Evolutionary conservation across 2,329 filamentous ascomycete genomes (phyloP), one percentile per base, ranked within the genome.

Genomic region (Epichloe bromicola): DNA sequence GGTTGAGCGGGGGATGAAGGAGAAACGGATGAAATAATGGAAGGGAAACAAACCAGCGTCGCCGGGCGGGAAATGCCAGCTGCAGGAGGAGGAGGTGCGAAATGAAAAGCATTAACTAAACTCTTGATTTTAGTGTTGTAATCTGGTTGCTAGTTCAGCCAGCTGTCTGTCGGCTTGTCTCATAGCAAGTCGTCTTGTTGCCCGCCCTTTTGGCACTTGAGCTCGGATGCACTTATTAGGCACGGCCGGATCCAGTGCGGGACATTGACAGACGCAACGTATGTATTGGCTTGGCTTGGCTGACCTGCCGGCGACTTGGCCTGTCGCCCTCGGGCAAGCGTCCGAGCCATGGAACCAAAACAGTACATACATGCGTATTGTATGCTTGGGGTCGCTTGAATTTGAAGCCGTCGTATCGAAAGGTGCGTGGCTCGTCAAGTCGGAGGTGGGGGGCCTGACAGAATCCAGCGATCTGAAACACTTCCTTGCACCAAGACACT

Each of bases 381-480:
- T 11, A 30, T 30, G 26, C 26, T 30, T 30, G 30, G 30, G 1
- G 30, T 30, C 30, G 10, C 30, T 30, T 30, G 30, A 11, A 11
- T 11, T 1, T 30, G 30, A 30, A 30, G 30, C 7, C 7, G 30
- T 30, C 30, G 30, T 11, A 30, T 23, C 34, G n/a, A 26, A 8
- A 10, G 36, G n/a, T 19, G 36, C 46, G n/a, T 17, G 19, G 37
- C 37, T 40, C 38, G 19, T 37, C 30, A 30, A 30, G 30, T 30
- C 30, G 30, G 30, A 30, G 30, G 30, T 30, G 30, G 30, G 23
- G 34, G 3, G 36, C 33, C 45, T 19, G n/a, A 49, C 5, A 14
- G 12, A 5, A 39, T 34, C 42, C 53, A 50, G 49, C 39, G 47
- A 57, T 55, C 54, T 59, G 57, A 59, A 59, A 59, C 57, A 47